These are phyloP conservation scores for Dionaea muscipula DNA, from an alignment of 179 eudicot genomes.

Conservation along the genomic window DNA sequence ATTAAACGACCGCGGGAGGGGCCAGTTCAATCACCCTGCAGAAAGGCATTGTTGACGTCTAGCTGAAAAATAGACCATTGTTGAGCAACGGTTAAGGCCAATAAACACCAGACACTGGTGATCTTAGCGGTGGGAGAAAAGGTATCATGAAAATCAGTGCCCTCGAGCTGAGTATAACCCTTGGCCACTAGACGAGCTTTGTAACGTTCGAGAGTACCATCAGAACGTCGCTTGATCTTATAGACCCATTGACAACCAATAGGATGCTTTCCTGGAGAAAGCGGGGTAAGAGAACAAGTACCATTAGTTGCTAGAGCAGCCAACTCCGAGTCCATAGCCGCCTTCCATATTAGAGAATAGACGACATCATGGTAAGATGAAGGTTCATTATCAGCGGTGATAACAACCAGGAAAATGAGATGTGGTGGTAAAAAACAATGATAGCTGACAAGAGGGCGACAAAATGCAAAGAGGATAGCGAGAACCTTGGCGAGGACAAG, in stretches of 20 bases:
- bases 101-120: too few species aligned
- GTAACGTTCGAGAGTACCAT: neutral
- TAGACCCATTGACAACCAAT: constrained; percentile 10
- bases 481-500: constrained; percentile 6
- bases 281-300: constrained; percentile 10
- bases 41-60: too few species aligned
- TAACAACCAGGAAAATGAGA: neutral
- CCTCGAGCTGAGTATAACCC: too few species aligned
- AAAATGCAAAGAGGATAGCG: neutral
- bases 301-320: neutral
- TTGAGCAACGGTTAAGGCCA: too few species aligned
- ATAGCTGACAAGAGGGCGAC: neutral
- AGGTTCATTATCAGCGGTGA: constrained; percentile 7
- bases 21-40: too few species aligned
- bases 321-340: constrained; percentile 4
- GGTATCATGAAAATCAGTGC: too few species aligned
- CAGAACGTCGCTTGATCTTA: neutral
- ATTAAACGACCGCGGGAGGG: too few species aligned
- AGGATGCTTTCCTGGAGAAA: constrained; percentile 5
- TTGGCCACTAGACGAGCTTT: too few species aligned
- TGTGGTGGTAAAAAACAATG: constrained; percentile 4
- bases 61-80: too few species aligned
- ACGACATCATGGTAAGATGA: neutral
- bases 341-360: neutral
- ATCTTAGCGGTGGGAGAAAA: too few species aligned